Evolutionary conservation across 2,329 filamentous ascomycete genomes (phyloP).

Genomic region (Cadophora sp.): DNA sequence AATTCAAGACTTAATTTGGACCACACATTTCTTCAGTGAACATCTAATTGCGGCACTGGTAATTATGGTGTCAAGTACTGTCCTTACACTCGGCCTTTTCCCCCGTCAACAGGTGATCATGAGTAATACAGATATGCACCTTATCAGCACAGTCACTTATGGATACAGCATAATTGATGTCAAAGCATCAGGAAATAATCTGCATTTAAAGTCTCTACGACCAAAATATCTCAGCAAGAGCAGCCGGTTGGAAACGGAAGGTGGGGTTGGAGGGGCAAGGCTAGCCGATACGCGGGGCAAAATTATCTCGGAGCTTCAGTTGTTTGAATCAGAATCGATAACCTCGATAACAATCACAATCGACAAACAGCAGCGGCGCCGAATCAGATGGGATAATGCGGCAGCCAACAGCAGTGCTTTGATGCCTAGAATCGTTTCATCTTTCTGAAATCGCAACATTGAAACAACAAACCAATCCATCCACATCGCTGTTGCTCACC

Average conservation of each 20-base stretch:
- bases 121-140: no score
- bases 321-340: neutral
- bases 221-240: neutral
- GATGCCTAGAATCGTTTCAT: slow-evolving; percentile 1
- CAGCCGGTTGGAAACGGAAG: neutral
- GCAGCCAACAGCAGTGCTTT: neutral
- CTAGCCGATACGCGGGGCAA: slow-evolving; percentile 14
- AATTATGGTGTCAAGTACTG: no score
- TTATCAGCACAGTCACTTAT: no score
- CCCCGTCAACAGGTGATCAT: no score
- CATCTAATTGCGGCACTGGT: neutral
- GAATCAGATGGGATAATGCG: slow-evolving; percentile 1
- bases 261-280: slow-evolving; percentile 18
- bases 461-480: neutral
- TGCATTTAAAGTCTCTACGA: no score
- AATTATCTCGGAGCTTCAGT: slow-evolving; percentile 6
- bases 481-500: neutral
- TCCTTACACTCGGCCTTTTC: no score
- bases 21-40: neutral
- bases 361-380: neutral
- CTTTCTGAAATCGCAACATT: neutral
- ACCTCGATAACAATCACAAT: neutral
- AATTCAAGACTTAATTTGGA: slow-evolving; percentile 19
- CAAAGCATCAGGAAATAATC: no score
- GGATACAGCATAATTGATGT: no score